Evolutionary conservation across 371 early-diverging fungal species (phyloP).

Genomic region (Rhizopus sp.): DNA sequence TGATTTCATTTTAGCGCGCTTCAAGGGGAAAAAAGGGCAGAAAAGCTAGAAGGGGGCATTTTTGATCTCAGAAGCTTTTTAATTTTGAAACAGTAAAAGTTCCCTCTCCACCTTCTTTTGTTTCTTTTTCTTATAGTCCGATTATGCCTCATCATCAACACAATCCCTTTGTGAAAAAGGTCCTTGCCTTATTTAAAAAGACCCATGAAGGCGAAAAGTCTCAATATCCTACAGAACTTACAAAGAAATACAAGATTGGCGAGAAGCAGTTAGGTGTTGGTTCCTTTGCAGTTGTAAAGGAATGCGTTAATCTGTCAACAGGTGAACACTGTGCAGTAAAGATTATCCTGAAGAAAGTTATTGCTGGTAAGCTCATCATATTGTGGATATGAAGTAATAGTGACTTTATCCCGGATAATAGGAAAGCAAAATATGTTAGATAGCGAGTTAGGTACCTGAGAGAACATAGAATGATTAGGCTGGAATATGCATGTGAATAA

Average conservation of each 20-base stretch:
- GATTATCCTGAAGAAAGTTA: conserved; percentile 72
- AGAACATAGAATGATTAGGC: background rate
- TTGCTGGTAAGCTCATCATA: conserved; percentile 36
- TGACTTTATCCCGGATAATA: conserved; percentile 10
- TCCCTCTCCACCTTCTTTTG: background rate
- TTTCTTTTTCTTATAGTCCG: background rate
- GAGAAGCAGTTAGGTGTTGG: conserved; percentile 62
- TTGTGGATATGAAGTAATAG: background rate
- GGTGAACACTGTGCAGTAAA: conserved; percentile 76
- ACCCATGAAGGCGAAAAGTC: conserved; percentile 33
- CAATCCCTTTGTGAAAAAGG: conserved; percentile 35
- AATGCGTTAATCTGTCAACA: conserved; percentile 53
- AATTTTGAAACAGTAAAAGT: no score
- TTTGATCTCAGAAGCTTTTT: no score
- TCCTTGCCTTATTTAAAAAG: conserved; percentile 46
- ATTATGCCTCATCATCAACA: conserved; percentile 16
- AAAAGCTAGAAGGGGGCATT: no score
- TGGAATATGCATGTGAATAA: background rate
- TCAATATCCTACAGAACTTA: conserved; percentile 39
- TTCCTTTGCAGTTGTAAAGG: conserved; percentile 82
- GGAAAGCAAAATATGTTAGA: conserved; percentile 83
- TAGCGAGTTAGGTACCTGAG: conserved; percentile 64
- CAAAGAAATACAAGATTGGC: conserved; percentile 43
- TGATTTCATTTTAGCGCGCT: no score
- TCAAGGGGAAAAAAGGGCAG: no score